These are phyloP conservation scores for Mycena galericulata DNA, from an alignment of 768 basidiomycete species.

Conservation along the genomic window DNA sequence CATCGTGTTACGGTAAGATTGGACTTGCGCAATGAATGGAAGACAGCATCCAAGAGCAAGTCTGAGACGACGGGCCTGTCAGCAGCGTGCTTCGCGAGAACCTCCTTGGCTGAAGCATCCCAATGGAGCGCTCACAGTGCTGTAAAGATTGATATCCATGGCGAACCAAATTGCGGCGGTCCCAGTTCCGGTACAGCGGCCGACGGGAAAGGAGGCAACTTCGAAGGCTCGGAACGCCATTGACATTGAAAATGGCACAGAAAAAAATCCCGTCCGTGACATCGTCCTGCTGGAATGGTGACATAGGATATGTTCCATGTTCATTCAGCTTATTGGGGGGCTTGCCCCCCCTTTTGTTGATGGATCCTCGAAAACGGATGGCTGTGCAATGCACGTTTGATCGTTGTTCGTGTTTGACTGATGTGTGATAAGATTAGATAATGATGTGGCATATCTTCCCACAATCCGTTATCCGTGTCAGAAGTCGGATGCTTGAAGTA, in stretches of 20 bases:
- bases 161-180: background rate
- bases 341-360: no score
- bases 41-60: background rate
- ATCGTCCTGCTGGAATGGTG: constrained; percentile 12
- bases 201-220: background rate
- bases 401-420: no score
- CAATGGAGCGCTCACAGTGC: background rate
- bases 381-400: no score
- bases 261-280: background rate
- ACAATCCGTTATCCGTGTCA: no score
- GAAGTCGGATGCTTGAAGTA: no score
- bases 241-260: no score
- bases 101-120: background rate
- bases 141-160: background rate
- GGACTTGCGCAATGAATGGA: background rate
- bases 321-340: background rate
- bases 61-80: constrained; percentile 1
- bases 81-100: background rate
- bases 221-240: no score
- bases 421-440: no score
- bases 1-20: background rate
- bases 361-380: no score
- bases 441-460: no score
- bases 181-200: background rate
- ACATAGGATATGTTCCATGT: background rate